Evolutionary conservation across 2,329 filamentous ascomycete genomes (phyloP), one percentile per base, ranked within the genome.

Genomic region (Periconia sp.): DNA sequence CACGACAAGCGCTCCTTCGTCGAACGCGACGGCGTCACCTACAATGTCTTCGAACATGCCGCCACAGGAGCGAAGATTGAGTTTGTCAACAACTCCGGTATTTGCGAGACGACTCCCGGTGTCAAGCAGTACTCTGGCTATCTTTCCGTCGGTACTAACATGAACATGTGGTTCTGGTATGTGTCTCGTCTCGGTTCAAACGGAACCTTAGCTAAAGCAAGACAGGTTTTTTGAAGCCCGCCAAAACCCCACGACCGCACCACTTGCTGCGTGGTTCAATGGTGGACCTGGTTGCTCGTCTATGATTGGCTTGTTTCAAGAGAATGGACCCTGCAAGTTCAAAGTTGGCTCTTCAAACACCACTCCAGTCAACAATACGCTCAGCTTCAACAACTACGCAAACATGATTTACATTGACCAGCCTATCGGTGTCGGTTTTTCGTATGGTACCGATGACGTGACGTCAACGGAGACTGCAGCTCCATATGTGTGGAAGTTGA

Each of bases 371-470:
- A 57, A 58, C 42, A 61, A 61, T 31, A 54, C 57, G 11, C 36
- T 45, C 41, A 59, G 56, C 54, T 65, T 59, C 49, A 66, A 65
- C 52, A 65, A 62, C 30, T 61, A 63, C 19, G 58, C 61, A 17
- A 61, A 65, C 37, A 65, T 65, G 65, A 75, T 88, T n/a, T 88
- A 85, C 65, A 79, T 88, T 53, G 85, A 88, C 56, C 83, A 87
- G 65, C 86, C 81, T 6, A 77, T 75, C 13, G 77, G 82, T 43
- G 77, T 81, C 4, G 81, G 82, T 3, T 82, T 83, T 59, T 81
- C 76, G 21, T 83, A 82, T 55, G 80, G 79, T 8, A 82, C 79
- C 3, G 80, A 77, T 49, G 74, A 72, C 5, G 75, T 78, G 4
- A 78, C 78, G 52, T 70, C 76, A 8, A 82, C 79, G 4, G 50